These are phyloP conservation scores for Grifola frondosa DNA, from an alignment of 1,284 basidiomycete genomes.

Conservation along the genomic window DNA sequence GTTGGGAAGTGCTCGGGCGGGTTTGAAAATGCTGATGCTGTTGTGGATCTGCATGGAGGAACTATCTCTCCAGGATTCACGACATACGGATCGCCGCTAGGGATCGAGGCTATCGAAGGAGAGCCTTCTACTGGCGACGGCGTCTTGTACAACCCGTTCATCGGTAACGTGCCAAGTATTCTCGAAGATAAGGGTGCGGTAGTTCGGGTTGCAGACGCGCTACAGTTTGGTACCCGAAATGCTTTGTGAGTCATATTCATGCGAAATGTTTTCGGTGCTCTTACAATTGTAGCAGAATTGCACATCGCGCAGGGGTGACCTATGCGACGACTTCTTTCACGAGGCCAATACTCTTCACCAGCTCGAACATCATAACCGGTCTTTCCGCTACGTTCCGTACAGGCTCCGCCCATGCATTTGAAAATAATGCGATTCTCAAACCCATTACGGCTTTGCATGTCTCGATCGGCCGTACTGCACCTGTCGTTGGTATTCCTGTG, in stretches of 20 bases:
- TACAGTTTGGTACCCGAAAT: constrained; percentile 70
- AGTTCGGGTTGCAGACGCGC: constrained; percentile 71
- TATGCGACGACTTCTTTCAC: constrained; percentile 62
- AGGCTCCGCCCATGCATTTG: constrained; percentile 63
- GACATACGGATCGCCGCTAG: constrained; percentile 59
- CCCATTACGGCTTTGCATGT: constrained; percentile 74
- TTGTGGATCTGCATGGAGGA: constrained; percentile 51
- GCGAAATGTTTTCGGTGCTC: too few species aligned
- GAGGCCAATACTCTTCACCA: constrained; percentile 56
- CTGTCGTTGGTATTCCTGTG: constrained; percentile 29
- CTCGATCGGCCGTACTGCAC: constrained; percentile 46
- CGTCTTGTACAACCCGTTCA: constrained; percentile 49
- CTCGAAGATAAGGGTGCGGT: constrained; percentile 52
- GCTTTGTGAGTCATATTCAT: constrained; percentile 53
- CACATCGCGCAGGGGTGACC: constrained; percentile 62
- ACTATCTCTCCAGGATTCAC: constrained; percentile 59
- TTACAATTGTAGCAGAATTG: constrained; percentile 40
- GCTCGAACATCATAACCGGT: constrained; percentile 58
- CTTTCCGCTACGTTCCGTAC: constrained; percentile 51
- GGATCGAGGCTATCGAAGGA: constrained; percentile 56
- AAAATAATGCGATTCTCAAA: constrained; percentile 66
- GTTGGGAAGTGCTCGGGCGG: constrained; percentile 22
- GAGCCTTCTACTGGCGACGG: constrained; percentile 76
- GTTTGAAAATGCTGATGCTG: constrained; percentile 13
- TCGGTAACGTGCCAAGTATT: constrained; percentile 40